Base-by-base conservation (phyloP, 305 asterid species). In the Salvia sclarea region DNA sequence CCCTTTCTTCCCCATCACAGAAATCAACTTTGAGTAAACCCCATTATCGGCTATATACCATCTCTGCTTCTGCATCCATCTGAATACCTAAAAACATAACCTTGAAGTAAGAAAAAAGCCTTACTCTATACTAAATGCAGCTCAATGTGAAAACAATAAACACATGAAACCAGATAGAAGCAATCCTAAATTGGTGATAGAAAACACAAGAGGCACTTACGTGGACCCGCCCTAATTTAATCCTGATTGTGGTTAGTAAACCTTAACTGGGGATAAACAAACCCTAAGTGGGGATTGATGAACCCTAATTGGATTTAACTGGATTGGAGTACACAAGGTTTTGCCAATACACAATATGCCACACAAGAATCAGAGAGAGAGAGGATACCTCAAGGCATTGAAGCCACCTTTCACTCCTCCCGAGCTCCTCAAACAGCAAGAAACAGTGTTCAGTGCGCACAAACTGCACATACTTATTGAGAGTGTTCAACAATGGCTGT, bases 61-160 rank as follows among this genome's bases (percentile, higher is more conserved):
- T 70, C 80, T 80, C 79, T 93, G 98, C 81, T 88, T 88, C 79
- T 93, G 98, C 98, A 93, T 93, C 98, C 98, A 93, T 81, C 98
- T 88, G 76, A 93, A 93, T 38, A 90, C 94, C 98, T 93, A 84
- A 69, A 54, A 49, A 41, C 9, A 41, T 1, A 41, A 13, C 3
- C 0, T 20, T 20, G 47, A 17, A 16, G 54, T 55, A 57, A 20
- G 71, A 69, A 45, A 73, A 40, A 13, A 47, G 52, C 41, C 33
- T 13, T 21, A 30, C 1, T 73, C n/a, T 38, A 47, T 12, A 62
- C 38, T 47, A 44, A 55, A 80, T 31, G 25, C 54, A 45, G 60
- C 66, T 65, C 60, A 52, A 76, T 47, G 45, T 58, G 28, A 61
- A 17, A 48, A 25, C 35, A 66, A 12, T 18, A 28, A 31, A 35